These are phyloP conservation scores for Kuraishia hungarica DNA, from an alignment of 805 yeast species.

Conservation along the genomic window DNA sequence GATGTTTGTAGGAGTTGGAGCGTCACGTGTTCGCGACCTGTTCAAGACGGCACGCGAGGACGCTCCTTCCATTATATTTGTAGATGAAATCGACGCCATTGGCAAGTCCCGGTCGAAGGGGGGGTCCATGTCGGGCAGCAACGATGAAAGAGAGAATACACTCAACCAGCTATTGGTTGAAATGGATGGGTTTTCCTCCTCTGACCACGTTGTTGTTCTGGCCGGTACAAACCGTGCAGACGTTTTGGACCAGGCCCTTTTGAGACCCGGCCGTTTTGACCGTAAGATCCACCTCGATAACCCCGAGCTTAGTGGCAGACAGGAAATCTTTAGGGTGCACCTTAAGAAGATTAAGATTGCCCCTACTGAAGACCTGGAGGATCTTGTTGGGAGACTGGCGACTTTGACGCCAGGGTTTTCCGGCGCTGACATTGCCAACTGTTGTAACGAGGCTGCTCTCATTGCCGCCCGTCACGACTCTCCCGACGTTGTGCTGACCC, in stretches of 20 bases:
- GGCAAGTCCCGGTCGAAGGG: slow-evolving; percentile 75
- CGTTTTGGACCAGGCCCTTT: slow-evolving; percentile 78
- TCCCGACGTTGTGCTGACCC: slow-evolving; percentile 49
- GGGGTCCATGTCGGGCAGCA: slow-evolving; percentile 68
- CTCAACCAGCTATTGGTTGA: slow-evolving; percentile 88
- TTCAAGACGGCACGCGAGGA: slow-evolving; percentile 83
- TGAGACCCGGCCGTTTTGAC: slow-evolving; percentile 94
- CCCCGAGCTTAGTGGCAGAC: slow-evolving; percentile 87
- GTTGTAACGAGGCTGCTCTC: slow-evolving; percentile 90
- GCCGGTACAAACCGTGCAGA: slow-evolving; percentile 96
- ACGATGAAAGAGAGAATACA: slow-evolving; percentile 91
- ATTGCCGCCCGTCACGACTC: slow-evolving; percentile 81
- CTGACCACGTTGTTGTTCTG: slow-evolving; percentile 85
- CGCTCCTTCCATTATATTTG: slow-evolving; percentile 86
- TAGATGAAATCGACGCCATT: slow-evolving; percentile 94
- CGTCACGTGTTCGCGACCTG: slow-evolving; percentile 87
- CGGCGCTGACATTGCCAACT: slow-evolving; percentile 94
- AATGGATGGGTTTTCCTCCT: slow-evolving; percentile 89
- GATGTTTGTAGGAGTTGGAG: slow-evolving; percentile 97
- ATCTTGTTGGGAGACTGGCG: slow-evolving; percentile 74
- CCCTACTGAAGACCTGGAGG: slow-evolving; percentile 38
- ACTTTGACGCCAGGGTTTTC: slow-evolving; percentile 93
- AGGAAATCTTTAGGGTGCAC: slow-evolving; percentile 78
- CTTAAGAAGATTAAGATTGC: slow-evolving; percentile 48
- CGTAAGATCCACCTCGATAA: slow-evolving; percentile 80